Percentiles rank a stretch among this genome's conserved stretches.
Evolutionary conservation across 257 asterid genomes (phyloP).

Genomic region (Gynochthodes officinalis): DNA sequence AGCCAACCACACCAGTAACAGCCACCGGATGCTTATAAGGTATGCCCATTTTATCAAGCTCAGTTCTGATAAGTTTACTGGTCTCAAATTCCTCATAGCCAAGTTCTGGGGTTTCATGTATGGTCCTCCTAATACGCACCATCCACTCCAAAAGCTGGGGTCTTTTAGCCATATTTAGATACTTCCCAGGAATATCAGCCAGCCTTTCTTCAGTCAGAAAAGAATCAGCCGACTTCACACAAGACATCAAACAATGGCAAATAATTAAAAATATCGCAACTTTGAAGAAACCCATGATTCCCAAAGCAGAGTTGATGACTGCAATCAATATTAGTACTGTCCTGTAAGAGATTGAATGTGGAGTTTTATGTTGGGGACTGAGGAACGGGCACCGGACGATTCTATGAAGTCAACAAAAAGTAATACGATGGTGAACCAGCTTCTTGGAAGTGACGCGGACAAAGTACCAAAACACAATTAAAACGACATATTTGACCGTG

Average conservation of each 20-base stretch:
- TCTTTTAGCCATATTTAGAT: constrained; percentile 45
- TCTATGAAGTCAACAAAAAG: background rate
- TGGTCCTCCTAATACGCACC: constrained; percentile 48
- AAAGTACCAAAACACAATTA: background rate
- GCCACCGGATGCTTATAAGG: constrained; percentile 51
- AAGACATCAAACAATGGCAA: background rate
- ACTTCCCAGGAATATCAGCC: constrained; percentile 39
- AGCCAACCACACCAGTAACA: constrained; percentile 61
- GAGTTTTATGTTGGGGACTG: background rate
- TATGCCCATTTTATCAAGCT: constrained; percentile 62
- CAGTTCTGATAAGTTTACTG: constrained; percentile 52
- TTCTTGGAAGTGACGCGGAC: background rate
- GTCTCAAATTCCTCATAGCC: constrained; percentile 70
- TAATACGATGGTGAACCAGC: background rate
- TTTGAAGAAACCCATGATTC: constrained; percentile 31
- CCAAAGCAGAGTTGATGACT: background rate
- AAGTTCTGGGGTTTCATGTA: constrained; percentile 69
- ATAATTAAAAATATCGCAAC: background rate
- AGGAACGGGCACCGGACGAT: background rate
- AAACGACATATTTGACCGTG: too few species aligned
- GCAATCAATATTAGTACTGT: background rate
- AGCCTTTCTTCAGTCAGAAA: constrained; percentile 26
- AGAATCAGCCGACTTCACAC: constrained; percentile 24
- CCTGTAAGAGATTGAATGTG: background rate
- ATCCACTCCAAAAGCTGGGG: constrained; percentile 47